These are phyloP conservation scores for Zychaea mexicana DNA, from an alignment of 371 early-diverging fungal genomes.

Conservation along the genomic window DNA sequence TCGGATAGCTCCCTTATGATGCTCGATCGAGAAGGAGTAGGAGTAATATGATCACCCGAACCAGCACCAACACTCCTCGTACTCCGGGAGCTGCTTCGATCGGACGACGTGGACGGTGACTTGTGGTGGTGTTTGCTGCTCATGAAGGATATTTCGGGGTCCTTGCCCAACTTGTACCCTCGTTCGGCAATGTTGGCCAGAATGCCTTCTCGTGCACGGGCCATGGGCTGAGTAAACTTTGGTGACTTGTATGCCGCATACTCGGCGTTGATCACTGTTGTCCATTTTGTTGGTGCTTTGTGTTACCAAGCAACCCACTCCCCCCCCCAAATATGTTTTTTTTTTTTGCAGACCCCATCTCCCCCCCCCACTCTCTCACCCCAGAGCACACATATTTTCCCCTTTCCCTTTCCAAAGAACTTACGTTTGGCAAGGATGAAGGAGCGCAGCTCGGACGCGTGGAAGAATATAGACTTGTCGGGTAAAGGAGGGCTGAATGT, in stretches of 20 bases:
- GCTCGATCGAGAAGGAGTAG: constrained; percentile 34
- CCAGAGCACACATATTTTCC: not conserved
- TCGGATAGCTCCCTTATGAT: constrained; percentile 27
- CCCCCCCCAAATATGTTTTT: not conserved
- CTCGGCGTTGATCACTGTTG: constrained; percentile 73
- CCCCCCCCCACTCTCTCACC: too few species aligned
- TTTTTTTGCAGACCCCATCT: not conserved
- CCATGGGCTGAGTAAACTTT: constrained; percentile 57
- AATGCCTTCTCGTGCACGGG: constrained; percentile 62
- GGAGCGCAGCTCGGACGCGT: constrained; percentile 47
- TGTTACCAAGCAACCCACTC: not conserved
- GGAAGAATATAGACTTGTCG: constrained; percentile 58
- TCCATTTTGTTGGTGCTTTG: not conserved
- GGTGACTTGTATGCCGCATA: constrained; percentile 82
- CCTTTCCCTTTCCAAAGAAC: constrained; percentile 2
- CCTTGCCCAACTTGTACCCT: constrained; percentile 21
- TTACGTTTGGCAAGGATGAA: constrained; percentile 69
- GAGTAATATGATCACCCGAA: constrained; percentile 12
- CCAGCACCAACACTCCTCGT: not conserved
- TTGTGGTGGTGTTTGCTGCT: constrained; percentile 34
- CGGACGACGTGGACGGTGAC: constrained; percentile 40
- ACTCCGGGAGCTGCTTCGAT: constrained; percentile 27
- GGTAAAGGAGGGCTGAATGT: constrained; percentile 71
- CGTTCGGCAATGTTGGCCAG: constrained; percentile 50
- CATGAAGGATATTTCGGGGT: constrained; percentile 6